Evolutionary conservation across 2,329 filamentous ascomycete species (phyloP).

Genomic region (Colletotrichum kahawae): DNA sequence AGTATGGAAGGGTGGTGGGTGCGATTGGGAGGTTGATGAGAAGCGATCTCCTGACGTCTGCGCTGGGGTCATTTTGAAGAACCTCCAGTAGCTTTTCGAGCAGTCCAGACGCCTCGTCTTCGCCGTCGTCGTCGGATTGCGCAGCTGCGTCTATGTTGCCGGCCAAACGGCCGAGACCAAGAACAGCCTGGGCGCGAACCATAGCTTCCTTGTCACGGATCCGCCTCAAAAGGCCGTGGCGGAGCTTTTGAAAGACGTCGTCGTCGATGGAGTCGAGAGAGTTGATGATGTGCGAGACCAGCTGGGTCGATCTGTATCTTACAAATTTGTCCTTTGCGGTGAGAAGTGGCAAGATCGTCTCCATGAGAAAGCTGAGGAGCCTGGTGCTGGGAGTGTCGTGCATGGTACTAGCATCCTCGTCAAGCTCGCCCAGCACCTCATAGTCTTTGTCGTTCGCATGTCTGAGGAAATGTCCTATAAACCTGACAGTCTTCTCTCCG

Average conservation of each 20-base stretch:
- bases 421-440: conserved; percentile 68
- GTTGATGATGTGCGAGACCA: conserved; percentile 90
- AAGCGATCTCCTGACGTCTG: conserved; percentile 88
- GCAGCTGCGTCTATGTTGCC: conserved; percentile 76
- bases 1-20: conserved; percentile 80
- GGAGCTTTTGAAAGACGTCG: conserved; percentile 83
- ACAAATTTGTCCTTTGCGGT: conserved; percentile 91
- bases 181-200: conserved; percentile 88
- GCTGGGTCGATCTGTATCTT: conserved; percentile 86
- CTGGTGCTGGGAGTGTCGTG: conserved; percentile 85
- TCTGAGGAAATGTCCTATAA: conserved; percentile 85
- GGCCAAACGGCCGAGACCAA: conserved; percentile 85
- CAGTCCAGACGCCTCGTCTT: conserved; percentile 69
- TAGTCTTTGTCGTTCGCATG: conserved; percentile 74
- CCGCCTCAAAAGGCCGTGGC: conserved; percentile 79
- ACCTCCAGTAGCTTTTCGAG: conserved; percentile 85
- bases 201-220: conserved; percentile 94
- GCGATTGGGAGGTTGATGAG: conserved; percentile 90
- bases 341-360: conserved; percentile 76
- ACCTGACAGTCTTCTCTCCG: conserved; percentile 84
- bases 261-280: conserved; percentile 92
- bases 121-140: conserved; percentile 73
- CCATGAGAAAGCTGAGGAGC: conserved; percentile 76
- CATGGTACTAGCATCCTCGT: conserved; percentile 72
- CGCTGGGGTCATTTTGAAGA: conserved; percentile 91